phyloP scores from a whole-genome alignment of 441 rosid species.

The Populus tomentosa region DNA sequence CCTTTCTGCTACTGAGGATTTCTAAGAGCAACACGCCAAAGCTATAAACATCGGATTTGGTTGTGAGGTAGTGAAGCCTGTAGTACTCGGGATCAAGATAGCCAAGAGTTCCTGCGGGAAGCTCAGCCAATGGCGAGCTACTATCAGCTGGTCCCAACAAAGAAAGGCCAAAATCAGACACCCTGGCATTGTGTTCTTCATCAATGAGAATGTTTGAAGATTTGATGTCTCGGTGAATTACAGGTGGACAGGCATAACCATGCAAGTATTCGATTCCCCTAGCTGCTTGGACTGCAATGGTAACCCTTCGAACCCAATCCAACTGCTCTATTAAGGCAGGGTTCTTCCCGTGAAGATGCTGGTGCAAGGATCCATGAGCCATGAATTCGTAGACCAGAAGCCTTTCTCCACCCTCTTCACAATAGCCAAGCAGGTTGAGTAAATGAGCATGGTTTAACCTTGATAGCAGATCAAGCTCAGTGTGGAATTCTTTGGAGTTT shows the following conservation, averaged over 20 bases:
- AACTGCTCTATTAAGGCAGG: slow-evolving; percentile 55
- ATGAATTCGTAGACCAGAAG: slow-evolving; percentile 92
- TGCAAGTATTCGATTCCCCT: slow-evolving; percentile 92
- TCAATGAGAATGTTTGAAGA: slow-evolving; percentile 95
- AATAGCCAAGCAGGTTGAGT: slow-evolving; percentile 85
- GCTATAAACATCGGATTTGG: slow-evolving; percentile 90
- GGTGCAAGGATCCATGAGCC: slow-evolving; percentile 92
- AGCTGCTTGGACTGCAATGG: slow-evolving; percentile 95
- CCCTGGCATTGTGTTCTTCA: slow-evolving; percentile 92
- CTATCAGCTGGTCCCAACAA: slow-evolving; percentile 81
- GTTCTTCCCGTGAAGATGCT: slow-evolving; percentile 89
- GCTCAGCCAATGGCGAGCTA: slow-evolving; percentile 77
- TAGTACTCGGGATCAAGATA: slow-evolving; percentile 98
- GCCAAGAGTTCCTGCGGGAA: slow-evolving; percentile 94
- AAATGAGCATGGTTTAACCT: slow-evolving; percentile 93
- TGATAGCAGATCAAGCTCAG: slow-evolving; percentile 89
- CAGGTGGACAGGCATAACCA: slow-evolving; percentile 94
- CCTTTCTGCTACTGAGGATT: slow-evolving; percentile 86
- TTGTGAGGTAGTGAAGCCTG: slow-evolving; percentile 88
- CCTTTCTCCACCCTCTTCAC: slow-evolving; percentile 87
- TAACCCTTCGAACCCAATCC: slow-evolving; percentile 88
- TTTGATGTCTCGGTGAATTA: slow-evolving; percentile 91
- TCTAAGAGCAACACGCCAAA: slow-evolving; percentile 86
- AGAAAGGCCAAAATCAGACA: slow-evolving; percentile 92
- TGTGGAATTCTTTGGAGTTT: slow-evolving; percentile 85